These are phyloP conservation scores for Purshia tridentata DNA, from an alignment of 306 rosid genomes.

Conservation along the genomic window DNA sequence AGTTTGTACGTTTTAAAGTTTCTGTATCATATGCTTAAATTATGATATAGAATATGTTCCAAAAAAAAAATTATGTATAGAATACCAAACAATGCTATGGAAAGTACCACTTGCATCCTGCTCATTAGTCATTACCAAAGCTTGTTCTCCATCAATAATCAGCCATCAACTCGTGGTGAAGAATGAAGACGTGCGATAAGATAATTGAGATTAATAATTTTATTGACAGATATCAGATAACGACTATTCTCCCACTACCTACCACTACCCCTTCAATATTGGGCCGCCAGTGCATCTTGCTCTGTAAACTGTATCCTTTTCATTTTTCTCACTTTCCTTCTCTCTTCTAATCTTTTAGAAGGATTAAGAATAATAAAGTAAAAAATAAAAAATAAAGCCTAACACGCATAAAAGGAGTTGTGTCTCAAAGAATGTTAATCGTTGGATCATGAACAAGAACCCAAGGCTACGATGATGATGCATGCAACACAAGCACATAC, in stretches of 20 bases:
- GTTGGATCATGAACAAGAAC: background rate
- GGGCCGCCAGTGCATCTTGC: constrained; percentile 9
- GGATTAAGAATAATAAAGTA: background rate
- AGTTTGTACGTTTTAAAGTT: no score
- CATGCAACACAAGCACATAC: no score
- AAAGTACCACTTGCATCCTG: background rate
- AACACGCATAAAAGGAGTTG: background rate
- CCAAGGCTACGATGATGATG: no score
- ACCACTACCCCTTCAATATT: constrained; percentile 6
- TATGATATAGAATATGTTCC: background rate
- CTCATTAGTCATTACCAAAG: no score
- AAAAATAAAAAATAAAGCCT: background rate
- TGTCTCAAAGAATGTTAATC: background rate
- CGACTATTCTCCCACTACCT: constrained; percentile 10
- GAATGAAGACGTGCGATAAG: background rate
- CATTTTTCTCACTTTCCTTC: background rate
- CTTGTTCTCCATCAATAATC: no score
- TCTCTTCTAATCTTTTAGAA: background rate
- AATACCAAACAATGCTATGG: background rate
- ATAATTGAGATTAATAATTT: background rate
- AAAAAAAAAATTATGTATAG: no score
- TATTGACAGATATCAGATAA: background rate
- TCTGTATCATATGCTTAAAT: background rate
- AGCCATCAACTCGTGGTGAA: background rate
- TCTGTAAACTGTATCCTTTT: background rate